Evolutionary conservation across 2,329 filamentous ascomycete species (phyloP).

Genomic region (Metarhizium album): DNA sequence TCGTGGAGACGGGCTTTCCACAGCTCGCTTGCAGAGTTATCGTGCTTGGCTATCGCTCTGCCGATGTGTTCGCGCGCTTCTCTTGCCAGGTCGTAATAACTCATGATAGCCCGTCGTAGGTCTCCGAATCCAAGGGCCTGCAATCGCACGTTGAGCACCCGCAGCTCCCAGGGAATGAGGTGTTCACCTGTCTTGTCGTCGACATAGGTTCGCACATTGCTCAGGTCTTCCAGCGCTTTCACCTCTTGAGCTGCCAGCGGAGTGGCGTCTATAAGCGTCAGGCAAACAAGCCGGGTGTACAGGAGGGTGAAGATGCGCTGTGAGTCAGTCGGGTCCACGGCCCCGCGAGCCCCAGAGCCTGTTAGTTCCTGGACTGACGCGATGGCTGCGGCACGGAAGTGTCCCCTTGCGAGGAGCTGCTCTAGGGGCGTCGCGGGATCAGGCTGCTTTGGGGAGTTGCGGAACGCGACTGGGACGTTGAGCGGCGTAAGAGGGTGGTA

Average conservation of each 20-base stretch:
- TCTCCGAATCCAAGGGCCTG: conserved; percentile 83
- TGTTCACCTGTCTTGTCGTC: conserved; percentile 45
- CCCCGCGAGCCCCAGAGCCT: conserved; percentile 31
- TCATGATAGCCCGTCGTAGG: conserved; percentile 72
- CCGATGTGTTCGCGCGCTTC: conserved; percentile 58
- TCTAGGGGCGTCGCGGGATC: conserved; percentile 52
- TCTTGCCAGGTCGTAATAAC: conserved; percentile 76
- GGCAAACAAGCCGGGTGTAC: conserved; percentile 70
- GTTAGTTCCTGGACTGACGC: conserved; percentile 52
- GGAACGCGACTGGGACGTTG: conserved; percentile 53
- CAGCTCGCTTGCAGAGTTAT: conserved; percentile 44
- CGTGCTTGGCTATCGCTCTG: conserved; percentile 31
- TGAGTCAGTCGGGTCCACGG: conserved; percentile 44
- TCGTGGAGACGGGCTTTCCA: conserved; percentile 69
- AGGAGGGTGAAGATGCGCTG: conserved; percentile 63
- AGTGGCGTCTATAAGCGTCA: conserved; percentile 67
- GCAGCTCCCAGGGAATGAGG: conserved; percentile 78
- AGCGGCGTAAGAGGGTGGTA: conserved; percentile 70
- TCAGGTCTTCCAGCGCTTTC: conserved; percentile 52
- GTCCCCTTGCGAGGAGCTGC: conserved; percentile 57
- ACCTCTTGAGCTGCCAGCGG: conserved; percentile 58
- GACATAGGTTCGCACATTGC: conserved; percentile 42
- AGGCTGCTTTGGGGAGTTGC: conserved; percentile 55
- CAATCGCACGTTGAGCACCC: conserved; percentile 71
- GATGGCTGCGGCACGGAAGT: conserved; percentile 72